phyloP scores from a whole-genome alignment of 805 yeast species.

The Yamadazyma phyllophila region DNA sequence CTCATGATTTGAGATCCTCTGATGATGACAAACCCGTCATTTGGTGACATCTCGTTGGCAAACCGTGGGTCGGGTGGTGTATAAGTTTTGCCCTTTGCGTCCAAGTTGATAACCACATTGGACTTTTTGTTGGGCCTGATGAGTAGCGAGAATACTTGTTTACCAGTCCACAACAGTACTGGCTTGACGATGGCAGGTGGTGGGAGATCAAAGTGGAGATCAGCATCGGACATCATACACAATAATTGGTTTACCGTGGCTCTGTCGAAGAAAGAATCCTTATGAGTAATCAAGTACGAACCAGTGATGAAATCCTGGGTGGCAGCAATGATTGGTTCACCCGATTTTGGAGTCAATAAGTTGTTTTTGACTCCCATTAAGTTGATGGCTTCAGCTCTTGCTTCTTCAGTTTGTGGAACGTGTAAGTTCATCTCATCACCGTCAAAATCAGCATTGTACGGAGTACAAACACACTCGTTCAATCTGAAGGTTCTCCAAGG shows the following conservation, averaged over 20 bases:
- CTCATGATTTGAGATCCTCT: conserved; percentile 85
- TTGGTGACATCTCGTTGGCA: conserved; percentile 94
- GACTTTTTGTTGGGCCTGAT: conserved; percentile 78
- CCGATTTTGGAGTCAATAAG: conserved; percentile 91
- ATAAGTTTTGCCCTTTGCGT: conserved; percentile 91
- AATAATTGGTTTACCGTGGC: conserved; percentile 78
- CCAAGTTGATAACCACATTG: conserved; percentile 83
- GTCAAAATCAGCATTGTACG: conserved; percentile 98
- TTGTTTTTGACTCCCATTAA: conserved; percentile 98
- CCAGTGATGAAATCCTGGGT: conserved; percentile 99
- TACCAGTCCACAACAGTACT: conserved; percentile 91
- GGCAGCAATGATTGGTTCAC: conserved; percentile 99
- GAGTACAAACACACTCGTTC: conserved; percentile 98
- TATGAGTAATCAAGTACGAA: conserved; percentile 85
- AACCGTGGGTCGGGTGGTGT: conserved; percentile 67
- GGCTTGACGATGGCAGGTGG: conserved; percentile 95
- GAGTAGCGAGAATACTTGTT: conserved; percentile 85
- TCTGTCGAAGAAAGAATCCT: conserved; percentile 89
- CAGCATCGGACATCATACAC: conserved; percentile 95
- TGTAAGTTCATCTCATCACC: conserved; percentile 99
- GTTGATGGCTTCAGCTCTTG: conserved; percentile 97
- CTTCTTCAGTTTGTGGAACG: conserved; percentile 98
- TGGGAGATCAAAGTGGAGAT: conserved; percentile 84
- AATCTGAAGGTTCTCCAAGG: conserved; percentile 98
- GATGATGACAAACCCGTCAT: conserved; percentile 90